These are phyloP conservation scores for Phallus indusiatus DNA, from an alignment of 768 basidiomycete species.

Conservation along the genomic window DNA sequence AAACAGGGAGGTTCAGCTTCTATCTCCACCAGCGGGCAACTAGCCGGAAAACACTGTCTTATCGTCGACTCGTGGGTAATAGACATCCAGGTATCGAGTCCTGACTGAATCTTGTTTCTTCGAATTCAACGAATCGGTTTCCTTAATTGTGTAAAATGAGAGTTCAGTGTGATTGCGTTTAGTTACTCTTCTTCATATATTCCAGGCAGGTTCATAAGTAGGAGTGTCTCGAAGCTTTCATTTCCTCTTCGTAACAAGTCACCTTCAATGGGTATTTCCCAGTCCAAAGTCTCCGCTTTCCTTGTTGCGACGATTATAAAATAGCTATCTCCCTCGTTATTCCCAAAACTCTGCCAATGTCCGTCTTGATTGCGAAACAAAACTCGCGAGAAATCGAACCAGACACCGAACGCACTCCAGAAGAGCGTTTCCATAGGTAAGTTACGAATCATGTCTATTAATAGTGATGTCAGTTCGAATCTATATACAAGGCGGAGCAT, in stretches of 20 bases:
- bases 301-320: conserved; percentile 59
- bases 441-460: conserved; percentile 54
- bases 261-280: conserved; percentile 46
- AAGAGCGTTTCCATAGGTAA: conserved; percentile 63
- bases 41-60: too few species aligned
- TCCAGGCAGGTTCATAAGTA: conserved; percentile 30
- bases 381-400: conserved; percentile 60
- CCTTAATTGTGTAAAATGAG: too few species aligned
- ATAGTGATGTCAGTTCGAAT: neutral
- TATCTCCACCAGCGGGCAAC: too few species aligned
- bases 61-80: too few species aligned
- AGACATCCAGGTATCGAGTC: too few species aligned
- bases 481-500: neutral
- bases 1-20: too few species aligned
- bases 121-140: too few species aligned
- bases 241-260: conserved; percentile 55
- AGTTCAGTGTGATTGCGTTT: too few species aligned
- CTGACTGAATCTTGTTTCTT: too few species aligned
- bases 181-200: too few species aligned
- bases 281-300: conserved; percentile 44
- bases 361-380: conserved; percentile 23
- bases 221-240: conserved; percentile 61
- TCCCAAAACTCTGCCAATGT: conserved; percentile 22
- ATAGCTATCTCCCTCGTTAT: conserved; percentile 18
- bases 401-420: conserved; percentile 73